phyloP scores from a whole-genome alignment of 177 flowering plant species.

The Vitis hybrid region DNA sequence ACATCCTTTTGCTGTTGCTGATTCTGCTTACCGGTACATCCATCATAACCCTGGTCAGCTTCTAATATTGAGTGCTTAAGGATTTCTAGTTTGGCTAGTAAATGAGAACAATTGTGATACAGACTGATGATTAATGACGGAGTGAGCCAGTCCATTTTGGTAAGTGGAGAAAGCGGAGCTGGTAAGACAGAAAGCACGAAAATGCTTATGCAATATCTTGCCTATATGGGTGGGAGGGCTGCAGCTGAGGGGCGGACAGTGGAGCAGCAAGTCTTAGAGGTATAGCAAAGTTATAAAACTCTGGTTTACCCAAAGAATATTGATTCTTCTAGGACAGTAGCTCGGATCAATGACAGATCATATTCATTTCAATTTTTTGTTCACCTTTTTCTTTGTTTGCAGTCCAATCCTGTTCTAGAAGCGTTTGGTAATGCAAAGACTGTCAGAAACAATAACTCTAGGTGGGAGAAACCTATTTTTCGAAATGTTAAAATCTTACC shows the following conservation, averaged over 20 bases:
- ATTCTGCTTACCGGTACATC: constrained; percentile 82
- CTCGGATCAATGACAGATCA: neutral
- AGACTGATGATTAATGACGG: constrained; percentile 91
- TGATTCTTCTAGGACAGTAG: neutral
- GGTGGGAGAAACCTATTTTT: constrained; percentile 40
- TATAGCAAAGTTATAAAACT: constrained; percentile 15
- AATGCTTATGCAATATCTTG: constrained; percentile 94
- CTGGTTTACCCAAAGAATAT: neutral
- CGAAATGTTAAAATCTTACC: neutral
- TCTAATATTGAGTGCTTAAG: neutral
- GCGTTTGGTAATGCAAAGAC: constrained; percentile 99
- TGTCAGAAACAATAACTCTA: constrained; percentile 95
- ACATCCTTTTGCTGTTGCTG: constrained; percentile 97
- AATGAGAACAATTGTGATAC: constrained; percentile 22
- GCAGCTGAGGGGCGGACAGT: constrained; percentile 74
- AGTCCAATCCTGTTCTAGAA: constrained; percentile 99
- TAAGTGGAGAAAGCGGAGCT: constrained; percentile 99
- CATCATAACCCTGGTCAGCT: neutral
- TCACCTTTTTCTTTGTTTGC: constrained; percentile 24
- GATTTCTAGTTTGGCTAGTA: constrained; percentile 2
- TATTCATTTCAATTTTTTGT: neutral
- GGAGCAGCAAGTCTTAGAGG: constrained; percentile 98
- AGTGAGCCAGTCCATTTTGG: constrained; percentile 90
- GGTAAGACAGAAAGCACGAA: constrained; percentile 99
- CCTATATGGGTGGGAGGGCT: constrained; percentile 92